Conservation (phyloP, 495 filamentous ascomycete genomes). For the Xylaria bambusicola region DNA sequence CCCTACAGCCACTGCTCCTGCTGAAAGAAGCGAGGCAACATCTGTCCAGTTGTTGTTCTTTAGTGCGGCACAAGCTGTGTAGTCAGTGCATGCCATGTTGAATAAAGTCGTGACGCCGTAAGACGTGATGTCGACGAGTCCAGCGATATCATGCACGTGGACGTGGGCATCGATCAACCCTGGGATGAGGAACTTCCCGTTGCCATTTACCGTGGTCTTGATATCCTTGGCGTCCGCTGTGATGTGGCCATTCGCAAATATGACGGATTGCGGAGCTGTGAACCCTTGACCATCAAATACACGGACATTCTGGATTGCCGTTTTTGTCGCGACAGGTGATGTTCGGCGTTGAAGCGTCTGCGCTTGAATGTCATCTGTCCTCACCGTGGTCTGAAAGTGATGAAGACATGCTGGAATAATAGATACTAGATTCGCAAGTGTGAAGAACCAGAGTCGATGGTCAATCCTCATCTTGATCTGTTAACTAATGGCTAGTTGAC, state of each 20-base stretch:
- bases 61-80: conserved; percentile 29
- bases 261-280: conserved; percentile 16
- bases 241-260: conserved; percentile 24
- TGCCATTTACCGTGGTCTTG: conserved; percentile 29
- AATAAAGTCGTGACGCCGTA: conserved; percentile 42
- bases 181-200: conserved; percentile 35
- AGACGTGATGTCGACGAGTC: conserved; percentile 29
- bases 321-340: conserved; percentile 18
- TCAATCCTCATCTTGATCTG: neutral
- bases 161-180: conserved; percentile 41
- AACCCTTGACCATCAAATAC: conserved; percentile 25
- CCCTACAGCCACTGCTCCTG: conserved; percentile 29
- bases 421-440: neutral
- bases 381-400: neutral
- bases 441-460: neutral
- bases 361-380: conserved; percentile 2
- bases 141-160: conserved; percentile 25
- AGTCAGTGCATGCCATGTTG: conserved; percentile 36
- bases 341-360: conserved; percentile 3
- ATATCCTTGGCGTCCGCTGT: conserved; percentile 16
- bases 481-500: neutral
- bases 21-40: conserved; percentile 28
- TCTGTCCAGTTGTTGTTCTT: conserved; percentile 25
- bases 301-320: conserved; percentile 28
- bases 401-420: neutral